Percentiles rank a stretch among this genome's conserved stretches.
Conservation (phyloP, 495 filamentous ascomycete species). For the Jackrogersella multiformis region DNA sequence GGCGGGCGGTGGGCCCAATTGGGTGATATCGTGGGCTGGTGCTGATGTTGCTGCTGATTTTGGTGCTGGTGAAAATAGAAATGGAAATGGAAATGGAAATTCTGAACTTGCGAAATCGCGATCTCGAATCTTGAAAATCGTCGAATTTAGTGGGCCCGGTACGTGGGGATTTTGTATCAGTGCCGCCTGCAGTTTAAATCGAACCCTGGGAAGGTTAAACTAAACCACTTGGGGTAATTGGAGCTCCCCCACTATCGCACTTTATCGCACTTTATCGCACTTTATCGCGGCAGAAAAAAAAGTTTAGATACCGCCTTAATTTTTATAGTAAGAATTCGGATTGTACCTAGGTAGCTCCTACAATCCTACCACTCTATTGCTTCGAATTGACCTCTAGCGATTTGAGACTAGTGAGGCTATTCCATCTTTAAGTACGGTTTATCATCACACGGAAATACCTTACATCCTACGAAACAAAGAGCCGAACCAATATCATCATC, state of each 20-base stretch:
- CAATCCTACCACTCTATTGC: constrained; percentile 5
- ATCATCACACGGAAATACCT: background rate
- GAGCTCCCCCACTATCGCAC: constrained; percentile 43
- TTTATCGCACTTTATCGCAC: constrained; percentile 24
- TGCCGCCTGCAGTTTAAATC: constrained; percentile 3
- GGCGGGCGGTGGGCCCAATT: too few species aligned
- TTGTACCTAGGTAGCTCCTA: background rate
- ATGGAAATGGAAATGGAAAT: background rate
- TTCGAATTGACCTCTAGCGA: background rate
- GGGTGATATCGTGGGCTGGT: background rate
- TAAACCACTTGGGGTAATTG: constrained; percentile 7
- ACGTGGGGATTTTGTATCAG: constrained; percentile 10
- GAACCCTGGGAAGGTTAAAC: background rate
- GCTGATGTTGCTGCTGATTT: too few species aligned
- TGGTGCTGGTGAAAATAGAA: background rate
- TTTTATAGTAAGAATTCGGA: constrained; percentile 30
- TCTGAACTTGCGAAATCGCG: background rate
- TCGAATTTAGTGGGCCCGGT: constrained; percentile 16
- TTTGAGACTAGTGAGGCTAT: background rate
- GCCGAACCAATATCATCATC: background rate
- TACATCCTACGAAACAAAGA: background rate
- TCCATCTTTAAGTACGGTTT: background rate
- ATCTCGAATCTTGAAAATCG: constrained; percentile 39
- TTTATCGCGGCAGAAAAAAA: constrained; percentile 42
- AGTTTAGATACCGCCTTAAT: constrained; percentile 36